Evolutionary conservation across 805 yeast species (phyloP), one percentile per base, ranked within the genome.

Genomic region (Wickerhamomyces tratensis): DNA sequence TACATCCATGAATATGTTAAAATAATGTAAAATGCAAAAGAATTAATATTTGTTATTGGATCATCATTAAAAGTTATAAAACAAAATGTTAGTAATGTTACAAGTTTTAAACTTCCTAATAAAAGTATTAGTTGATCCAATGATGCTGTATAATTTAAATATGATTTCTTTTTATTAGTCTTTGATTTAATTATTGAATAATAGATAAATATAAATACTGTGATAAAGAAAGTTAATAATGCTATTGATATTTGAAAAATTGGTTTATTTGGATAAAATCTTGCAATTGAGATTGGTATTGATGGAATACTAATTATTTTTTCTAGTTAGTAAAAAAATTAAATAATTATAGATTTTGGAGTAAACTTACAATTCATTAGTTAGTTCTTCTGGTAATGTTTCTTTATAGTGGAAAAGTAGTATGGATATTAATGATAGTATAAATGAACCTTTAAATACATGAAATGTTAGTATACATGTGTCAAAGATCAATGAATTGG

Each of bases 321-420:
- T 6, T 11, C 13, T 13, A 11, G 41, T 44, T 33, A 42, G 45
- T 39, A 20, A 7, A 33, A 25, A 5, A 33, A 15, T 3, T 6
- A n/a, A n/a, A 7, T 15, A 13, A 27, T 10, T 27, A 27, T 10
- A 27, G 10, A 8, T 4, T 3, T 2, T 8, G 30, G 5, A n/a
- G n/a, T 15, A 6, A 6, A 48, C 51, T 27, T 30, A 48, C 53
- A 50, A 45, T 39, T 50, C 54, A 25, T 45, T 41, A 10, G 44
- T 43, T 27, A 43, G 30, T 34, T 50, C 54, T 12, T 38, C 37
- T 3, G 47, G 35, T 5, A 50, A 31, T 4, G 48, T 41, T 2
- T 39, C 47, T 5, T 33, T 14, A 25, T 42, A 47, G 25, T 49
- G 42, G 37, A 50, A 49, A 6, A 43, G 7, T 1, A 49, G 6